Percentiles rank a stretch among this genome's conserved stretches.
phyloP scores from a whole-genome alignment of 208 protist species.

The Porcisia deanei region DNA sequence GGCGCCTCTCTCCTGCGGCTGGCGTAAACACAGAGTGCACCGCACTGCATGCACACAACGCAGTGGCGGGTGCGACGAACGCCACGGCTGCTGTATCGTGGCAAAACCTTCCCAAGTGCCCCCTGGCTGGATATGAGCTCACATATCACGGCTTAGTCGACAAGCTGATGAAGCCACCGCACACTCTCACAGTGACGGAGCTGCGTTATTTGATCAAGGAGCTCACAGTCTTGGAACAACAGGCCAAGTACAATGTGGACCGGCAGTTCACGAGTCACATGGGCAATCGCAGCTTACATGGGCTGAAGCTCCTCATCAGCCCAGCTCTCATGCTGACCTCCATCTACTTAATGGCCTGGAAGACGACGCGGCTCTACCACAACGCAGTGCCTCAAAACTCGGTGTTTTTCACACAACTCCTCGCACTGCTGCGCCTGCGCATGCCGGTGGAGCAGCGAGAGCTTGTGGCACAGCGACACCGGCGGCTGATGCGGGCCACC shows the following conservation, averaged over 20 bases:
- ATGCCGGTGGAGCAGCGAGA: constrained; percentile 51
- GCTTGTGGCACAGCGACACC: constrained; percentile 61
- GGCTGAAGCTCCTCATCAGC: constrained; percentile 64
- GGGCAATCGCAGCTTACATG: constrained; percentile 44
- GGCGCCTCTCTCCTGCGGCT: not conserved
- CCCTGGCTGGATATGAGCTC: constrained; percentile 65
- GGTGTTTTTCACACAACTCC: constrained; percentile 48
- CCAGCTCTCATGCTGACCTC: constrained; percentile 58
- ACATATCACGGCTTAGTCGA: constrained; percentile 53
- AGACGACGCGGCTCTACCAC: constrained; percentile 61
- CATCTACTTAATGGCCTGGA: constrained; percentile 76
- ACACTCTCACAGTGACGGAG: constrained; percentile 41
- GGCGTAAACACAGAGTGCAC: not conserved
- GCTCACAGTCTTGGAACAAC: constrained; percentile 64
- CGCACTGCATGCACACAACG: not conserved
- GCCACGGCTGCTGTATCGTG: constrained; percentile 5
- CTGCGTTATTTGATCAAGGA: constrained; percentile 52
- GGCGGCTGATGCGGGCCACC: constrained; percentile 67
- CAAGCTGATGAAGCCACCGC: constrained; percentile 31
- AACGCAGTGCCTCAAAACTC: constrained; percentile 62
- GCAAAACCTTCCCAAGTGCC: constrained; percentile 47
- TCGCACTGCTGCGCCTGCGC: constrained; percentile 41
- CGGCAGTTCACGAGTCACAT: constrained; percentile 49
- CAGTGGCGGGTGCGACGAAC: not conserved
- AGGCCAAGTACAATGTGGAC: constrained; percentile 68